Evolutionary conservation across 768 basidiomycete species (phyloP), one percentile per base, ranked within the genome.

Genomic region (Lanmaoa rubissima): DNA sequence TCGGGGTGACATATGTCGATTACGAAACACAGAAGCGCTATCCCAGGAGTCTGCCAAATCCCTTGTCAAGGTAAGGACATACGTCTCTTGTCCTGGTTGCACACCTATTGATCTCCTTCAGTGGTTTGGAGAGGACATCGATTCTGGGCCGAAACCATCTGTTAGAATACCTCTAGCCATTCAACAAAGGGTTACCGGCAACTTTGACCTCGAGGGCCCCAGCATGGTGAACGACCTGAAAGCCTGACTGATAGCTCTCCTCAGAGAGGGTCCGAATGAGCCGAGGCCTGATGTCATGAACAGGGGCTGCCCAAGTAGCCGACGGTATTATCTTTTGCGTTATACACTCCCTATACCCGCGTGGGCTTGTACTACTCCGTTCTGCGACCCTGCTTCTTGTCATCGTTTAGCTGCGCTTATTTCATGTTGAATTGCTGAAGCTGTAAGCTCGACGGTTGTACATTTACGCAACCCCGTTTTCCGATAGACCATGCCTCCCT

Each of bases 1-100:
- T 89, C 63, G 86, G 86, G 53, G 77, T 86, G 53, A 87, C 84
- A 24, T 86, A 88, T 62, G 85, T 89, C 50, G 83, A 88, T 73
- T 88, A 85, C 69, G 72, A 79, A 53, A 87, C 86, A 5, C 87
- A 85, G 70, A 76, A 83, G 71, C 77, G 86, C 19, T 80, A 78
- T 64, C 85, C 85, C 16, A 88, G 64, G 81, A 79, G 16, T 86
- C 82, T 14, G 82, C 79, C 32, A 77, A 76, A 56, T 84, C 84
- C 72, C 65, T 87, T 14, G 64, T 79, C 44, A 75, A 85, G 76
- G 84, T 82, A 53, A 44, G 73, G 21, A 17, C 57, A 5, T 28
- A 48, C 5, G 31, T 45, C 10, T 19, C 14, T 16, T 36, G 35
- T 49, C 39, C 19, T 10, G 32, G 24, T 28, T n/a, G 11, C 16